Conservation (phyloP, 768 basidiomycete species). For the Cyclocybe aegerita region DNA sequence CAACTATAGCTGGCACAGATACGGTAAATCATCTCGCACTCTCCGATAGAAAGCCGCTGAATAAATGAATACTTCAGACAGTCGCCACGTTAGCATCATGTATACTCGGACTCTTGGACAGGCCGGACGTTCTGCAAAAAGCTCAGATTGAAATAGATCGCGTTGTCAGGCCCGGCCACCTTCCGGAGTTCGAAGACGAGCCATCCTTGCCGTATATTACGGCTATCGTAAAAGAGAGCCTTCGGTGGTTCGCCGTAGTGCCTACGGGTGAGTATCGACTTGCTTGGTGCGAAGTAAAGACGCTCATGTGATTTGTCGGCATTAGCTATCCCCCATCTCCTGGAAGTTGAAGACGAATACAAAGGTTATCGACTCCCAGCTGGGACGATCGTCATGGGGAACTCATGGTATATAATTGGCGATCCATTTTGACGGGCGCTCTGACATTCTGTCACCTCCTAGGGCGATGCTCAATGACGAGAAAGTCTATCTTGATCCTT, state of each 20-base stretch:
- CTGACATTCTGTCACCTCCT: neutral
- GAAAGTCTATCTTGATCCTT: slow-evolving; percentile 15
- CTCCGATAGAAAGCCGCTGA: neutral
- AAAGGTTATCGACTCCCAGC: slow-evolving; percentile 28
- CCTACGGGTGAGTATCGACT: slow-evolving; percentile 19
- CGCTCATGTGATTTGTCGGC: neutral
- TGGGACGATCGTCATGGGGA: slow-evolving; percentile 26
- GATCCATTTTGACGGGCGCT: neutral
- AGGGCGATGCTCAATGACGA: slow-evolving; percentile 28
- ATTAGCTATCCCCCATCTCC: slow-evolving; percentile 18
- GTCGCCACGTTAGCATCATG: slow-evolving; percentile 23
- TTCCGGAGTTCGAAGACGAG: slow-evolving; percentile 29
- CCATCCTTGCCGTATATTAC: slow-evolving; percentile 26
- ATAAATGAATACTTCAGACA: slow-evolving; percentile 8
- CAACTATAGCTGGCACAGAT: neutral
- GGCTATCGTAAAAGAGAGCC: slow-evolving; percentile 25
- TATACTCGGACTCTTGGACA: slow-evolving; percentile 26
- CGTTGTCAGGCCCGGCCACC: slow-evolving; percentile 24
- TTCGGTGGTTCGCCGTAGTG: slow-evolving; percentile 25
- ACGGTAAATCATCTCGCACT: neutral
- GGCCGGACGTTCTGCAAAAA: slow-evolving; percentile 27
- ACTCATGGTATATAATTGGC: slow-evolving; percentile 22
- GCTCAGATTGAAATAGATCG: slow-evolving; percentile 33
- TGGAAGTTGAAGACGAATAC: slow-evolving; percentile 25
- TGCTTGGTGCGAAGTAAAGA: neutral